Percentiles rank a stretch among this genome's conserved stretches.
phyloP scores from a whole-genome alignment of 2,329 filamentous ascomycete genomes.

The Ilyonectria destructans region DNA sequence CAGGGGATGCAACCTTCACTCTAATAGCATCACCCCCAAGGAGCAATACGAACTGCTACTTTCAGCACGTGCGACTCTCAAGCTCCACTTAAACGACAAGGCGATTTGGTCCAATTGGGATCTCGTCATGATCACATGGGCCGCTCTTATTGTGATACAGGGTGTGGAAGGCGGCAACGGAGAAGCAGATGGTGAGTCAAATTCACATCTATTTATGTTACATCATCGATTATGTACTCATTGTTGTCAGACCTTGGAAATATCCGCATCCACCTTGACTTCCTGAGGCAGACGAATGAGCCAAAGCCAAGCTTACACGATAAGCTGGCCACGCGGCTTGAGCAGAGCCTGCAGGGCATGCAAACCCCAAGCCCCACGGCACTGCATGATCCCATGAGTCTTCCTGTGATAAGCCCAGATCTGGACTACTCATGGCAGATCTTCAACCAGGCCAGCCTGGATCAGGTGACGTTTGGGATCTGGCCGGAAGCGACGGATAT shows the following conservation, averaged over 20 bases:
- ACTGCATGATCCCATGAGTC: background rate
- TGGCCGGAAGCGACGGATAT: conserved; percentile 12
- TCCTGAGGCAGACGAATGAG: conserved; percentile 14
- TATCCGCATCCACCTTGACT: conserved; percentile 28
- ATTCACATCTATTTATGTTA: background rate
- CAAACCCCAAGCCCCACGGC: conserved; percentile 19
- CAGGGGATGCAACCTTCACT: conserved; percentile 18
- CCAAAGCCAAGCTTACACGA: conserved; percentile 16
- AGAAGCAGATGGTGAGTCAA: conserved; percentile 15
- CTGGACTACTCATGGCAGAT: conserved; percentile 32
- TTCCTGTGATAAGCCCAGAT: conserved; percentile 5
- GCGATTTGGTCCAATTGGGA: conserved; percentile 27
- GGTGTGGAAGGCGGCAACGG: conserved; percentile 17
- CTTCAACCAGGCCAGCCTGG: conserved; percentile 26
- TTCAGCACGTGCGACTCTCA: conserved; percentile 21
- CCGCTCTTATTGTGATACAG: conserved; percentile 24
- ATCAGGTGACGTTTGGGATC: conserved; percentile 18
- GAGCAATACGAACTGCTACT: conserved; percentile 25
- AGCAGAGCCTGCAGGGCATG: conserved; percentile 22
- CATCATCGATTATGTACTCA: background rate
- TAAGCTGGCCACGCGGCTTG: conserved; percentile 23
- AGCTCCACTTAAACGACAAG: conserved; percentile 22
- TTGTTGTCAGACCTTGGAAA: conserved; percentile 19
- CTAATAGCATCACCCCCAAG: conserved; percentile 21
- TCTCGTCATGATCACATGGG: conserved; percentile 27